Conservation (phyloP, 2,329 filamentous ascomycete genomes). For the Biscogniauxia mediterranea region DNA sequence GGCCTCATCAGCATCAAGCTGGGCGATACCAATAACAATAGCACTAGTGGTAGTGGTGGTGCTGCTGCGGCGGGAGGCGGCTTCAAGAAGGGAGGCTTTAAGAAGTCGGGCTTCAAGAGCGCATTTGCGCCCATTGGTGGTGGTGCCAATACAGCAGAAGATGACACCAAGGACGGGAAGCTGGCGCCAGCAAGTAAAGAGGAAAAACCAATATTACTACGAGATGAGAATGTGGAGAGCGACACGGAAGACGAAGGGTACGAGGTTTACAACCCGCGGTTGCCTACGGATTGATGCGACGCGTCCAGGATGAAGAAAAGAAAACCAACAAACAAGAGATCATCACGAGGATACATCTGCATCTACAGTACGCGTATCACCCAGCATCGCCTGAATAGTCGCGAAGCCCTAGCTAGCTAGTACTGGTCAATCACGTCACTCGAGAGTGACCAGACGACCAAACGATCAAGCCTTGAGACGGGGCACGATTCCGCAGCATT, state of each 20-base stretch:
- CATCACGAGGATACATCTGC: background rate
- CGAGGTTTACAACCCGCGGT: slow-evolving; percentile 62
- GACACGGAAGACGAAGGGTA: slow-evolving; percentile 71
- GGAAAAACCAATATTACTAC: slow-evolving; percentile 24
- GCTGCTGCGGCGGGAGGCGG: slow-evolving; percentile 38
- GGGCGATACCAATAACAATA: slow-evolving; percentile 26
- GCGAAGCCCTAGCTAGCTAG: background rate
- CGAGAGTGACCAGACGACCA: too few relatives aligned
- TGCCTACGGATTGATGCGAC: slow-evolving; percentile 55
- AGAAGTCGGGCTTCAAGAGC: slow-evolving; percentile 81
- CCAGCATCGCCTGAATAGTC: background rate
- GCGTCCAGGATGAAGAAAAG: background rate
- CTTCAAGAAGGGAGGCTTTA: slow-evolving; percentile 70
- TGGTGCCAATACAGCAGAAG: slow-evolving; percentile 36
- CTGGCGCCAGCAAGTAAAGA: slow-evolving; percentile 25
- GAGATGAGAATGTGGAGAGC: slow-evolving; percentile 47
- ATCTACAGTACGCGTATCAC: background rate
- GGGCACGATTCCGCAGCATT: too few relatives aligned
- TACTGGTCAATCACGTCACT: too few relatives aligned
- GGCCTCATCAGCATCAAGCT: slow-evolving; percentile 68
- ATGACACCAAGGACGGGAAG: slow-evolving; percentile 41
- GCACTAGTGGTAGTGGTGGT: slow-evolving; percentile 26
- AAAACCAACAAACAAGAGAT: background rate
- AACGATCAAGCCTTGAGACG: too few relatives aligned
- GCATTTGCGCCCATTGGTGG: slow-evolving; percentile 61